Evolutionary conservation across 805 yeast genomes (phyloP).

Genomic region (Saccharomyces eubayanus): DNA sequence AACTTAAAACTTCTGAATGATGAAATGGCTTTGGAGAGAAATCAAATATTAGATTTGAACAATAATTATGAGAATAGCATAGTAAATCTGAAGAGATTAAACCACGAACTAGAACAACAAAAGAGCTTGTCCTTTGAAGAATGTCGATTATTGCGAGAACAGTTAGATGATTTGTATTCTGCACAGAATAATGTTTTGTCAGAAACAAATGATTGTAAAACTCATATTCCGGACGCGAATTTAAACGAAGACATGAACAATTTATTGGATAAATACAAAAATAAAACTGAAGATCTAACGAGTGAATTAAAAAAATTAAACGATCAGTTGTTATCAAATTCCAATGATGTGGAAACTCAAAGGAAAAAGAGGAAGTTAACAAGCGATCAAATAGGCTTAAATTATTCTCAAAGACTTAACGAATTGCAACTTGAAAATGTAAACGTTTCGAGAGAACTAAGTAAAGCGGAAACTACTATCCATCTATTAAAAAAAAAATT

Average conservation of each 20-base stretch:
- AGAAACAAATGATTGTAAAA: conserved; percentile 4
- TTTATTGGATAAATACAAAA: conserved; percentile 49
- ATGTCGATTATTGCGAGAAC: conserved; percentile 47
- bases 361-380: conserved; percentile 25
- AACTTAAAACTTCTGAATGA: conserved; percentile 24
- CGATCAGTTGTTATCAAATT: conserved; percentile 13
- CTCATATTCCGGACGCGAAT: conserved; percentile 14
- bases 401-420: conserved; percentile 27
- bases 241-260: conserved; percentile 16
- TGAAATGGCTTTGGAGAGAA: conserved; percentile 35
- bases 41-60: conserved; percentile 27
- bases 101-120: conserved; percentile 43
- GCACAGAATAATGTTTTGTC: conserved; percentile 11
- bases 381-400: conserved; percentile 18
- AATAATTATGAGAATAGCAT: conserved; percentile 21
- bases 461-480: conserved; percentile 32
- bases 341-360: conserved; percentile 9
- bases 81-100: conserved; percentile 27
- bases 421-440: conserved; percentile 37
- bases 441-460: conserved; percentile 31
- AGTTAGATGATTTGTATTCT: conserved; percentile 41
- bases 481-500: conserved; percentile 33
- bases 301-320: conserved; percentile 32
- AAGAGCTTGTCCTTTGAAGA: conserved; percentile 48
- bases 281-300: conserved; percentile 39